Percentiles rank a stretch among this genome's conserved stretches.
Conservation (phyloP, 2,329 filamentous ascomycete genomes). For the Endocalyx cinctus region DNA sequence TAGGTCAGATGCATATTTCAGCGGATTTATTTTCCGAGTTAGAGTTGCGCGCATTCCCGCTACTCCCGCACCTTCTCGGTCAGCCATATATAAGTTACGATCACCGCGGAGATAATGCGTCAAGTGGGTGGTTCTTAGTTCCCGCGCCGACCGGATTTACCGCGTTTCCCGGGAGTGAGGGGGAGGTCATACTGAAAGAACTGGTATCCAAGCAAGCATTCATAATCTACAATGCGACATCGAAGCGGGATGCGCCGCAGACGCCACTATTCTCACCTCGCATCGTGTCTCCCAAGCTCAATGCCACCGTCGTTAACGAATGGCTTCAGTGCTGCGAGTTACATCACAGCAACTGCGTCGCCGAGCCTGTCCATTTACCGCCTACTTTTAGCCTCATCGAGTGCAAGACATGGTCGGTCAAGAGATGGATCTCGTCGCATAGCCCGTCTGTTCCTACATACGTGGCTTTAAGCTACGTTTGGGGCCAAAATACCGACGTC, state of each 20-base stretch:
- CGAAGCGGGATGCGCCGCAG: neutral
- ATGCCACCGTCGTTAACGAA: neutral
- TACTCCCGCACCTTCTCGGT: slow-evolving; percentile 1
- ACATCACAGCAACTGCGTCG: slow-evolving; percentile 1
- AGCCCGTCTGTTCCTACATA: neutral
- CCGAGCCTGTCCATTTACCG: neutral
- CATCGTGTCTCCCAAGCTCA: slow-evolving; percentile 1
- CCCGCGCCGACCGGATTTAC: neutral
- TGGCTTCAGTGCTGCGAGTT: slow-evolving; percentile 1
- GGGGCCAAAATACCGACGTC: slow-evolving; percentile 1
- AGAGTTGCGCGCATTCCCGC: slow-evolving; percentile 2
- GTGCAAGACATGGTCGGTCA: neutral
- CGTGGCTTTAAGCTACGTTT: slow-evolving; percentile 4
- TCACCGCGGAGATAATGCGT: neutral
- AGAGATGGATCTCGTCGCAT: neutral
- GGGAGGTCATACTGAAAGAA: neutral
- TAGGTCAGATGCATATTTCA: neutral
- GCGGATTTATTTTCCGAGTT: neutral
- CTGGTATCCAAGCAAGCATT: neutral
- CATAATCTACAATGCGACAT: neutral
- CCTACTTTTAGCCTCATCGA: slow-evolving; percentile 2
- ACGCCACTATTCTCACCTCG: slow-evolving; percentile 1
- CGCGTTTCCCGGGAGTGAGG: neutral
- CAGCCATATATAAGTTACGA: neutral
- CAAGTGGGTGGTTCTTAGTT: neutral